Conservation (phyloP, 2,329 filamentous ascomycete species). For the Arthroderma sp. region DNA sequence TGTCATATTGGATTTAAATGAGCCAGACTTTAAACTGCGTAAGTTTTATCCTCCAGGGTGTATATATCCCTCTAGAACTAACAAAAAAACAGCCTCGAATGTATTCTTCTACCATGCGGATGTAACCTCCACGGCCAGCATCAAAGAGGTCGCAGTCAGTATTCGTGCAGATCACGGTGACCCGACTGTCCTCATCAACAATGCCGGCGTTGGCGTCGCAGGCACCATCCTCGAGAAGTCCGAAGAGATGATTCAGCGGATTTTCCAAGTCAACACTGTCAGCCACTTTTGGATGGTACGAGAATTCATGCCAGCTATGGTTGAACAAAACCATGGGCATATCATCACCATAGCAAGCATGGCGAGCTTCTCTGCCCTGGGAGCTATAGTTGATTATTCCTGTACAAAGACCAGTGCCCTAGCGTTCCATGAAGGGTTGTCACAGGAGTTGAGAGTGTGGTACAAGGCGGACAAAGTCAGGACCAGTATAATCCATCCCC, state of each 20-base stretch:
- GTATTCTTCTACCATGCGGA: slow-evolving; percentile 59
- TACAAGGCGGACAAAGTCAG: slow-evolving; percentile 53
- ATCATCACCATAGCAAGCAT: slow-evolving; percentile 56
- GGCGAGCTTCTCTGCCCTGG: slow-evolving; percentile 47
- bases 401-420: slow-evolving; percentile 54
- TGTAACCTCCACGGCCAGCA: slow-evolving; percentile 45
- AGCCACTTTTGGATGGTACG: slow-evolving; percentile 54
- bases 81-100: slow-evolving; percentile 22
- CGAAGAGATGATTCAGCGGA: slow-evolving; percentile 48
- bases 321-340: slow-evolving; percentile 54
- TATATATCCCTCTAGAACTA: slow-evolving; percentile 43
- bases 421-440: slow-evolving; percentile 54
- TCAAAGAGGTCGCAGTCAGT: slow-evolving; percentile 39
- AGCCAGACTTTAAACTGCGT: slow-evolving; percentile 21
- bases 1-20: slow-evolving; percentile 51
- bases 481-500: slow-evolving; percentile 52
- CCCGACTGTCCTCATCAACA: slow-evolving; percentile 60
- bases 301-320: slow-evolving; percentile 55
- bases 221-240: slow-evolving; percentile 47
- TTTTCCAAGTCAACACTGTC: slow-evolving; percentile 58
- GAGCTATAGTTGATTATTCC: slow-evolving; percentile 55
- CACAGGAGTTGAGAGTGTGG: slow-evolving; percentile 43
- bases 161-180: slow-evolving; percentile 41
- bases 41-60: slow-evolving; percentile 1
- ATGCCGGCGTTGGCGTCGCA: slow-evolving; percentile 51